These are phyloP conservation scores for Globisporangium ultimum DNA, from an alignment of 352 stramenopile genomes.

Conservation along the genomic window DNA sequence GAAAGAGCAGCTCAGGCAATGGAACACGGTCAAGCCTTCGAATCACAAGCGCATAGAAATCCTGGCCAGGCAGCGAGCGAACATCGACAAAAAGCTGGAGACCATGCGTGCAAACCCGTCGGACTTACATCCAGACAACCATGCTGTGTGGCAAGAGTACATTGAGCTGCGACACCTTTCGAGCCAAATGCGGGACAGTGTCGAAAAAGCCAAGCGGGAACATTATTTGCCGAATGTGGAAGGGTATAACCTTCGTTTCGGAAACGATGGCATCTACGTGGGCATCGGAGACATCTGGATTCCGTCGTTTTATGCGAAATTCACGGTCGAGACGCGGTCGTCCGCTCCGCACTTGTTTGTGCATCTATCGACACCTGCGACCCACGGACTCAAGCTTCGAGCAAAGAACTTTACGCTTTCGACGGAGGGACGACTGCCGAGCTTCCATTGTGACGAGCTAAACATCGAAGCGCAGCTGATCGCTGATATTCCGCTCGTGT, in stretches of 20 bases:
- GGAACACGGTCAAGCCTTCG: slow-evolving; percentile 50
- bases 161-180: slow-evolving; percentile 64
- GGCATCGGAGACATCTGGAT: slow-evolving; percentile 74
- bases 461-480: slow-evolving; percentile 72
- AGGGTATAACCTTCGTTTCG: slow-evolving; percentile 56
- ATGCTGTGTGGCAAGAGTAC: slow-evolving; percentile 55
- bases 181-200: slow-evolving; percentile 47
- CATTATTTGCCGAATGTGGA: slow-evolving; percentile 66
- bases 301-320: slow-evolving; percentile 67
- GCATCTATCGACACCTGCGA: slow-evolving; percentile 54
- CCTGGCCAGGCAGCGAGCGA: slow-evolving; percentile 47
- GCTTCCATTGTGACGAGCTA: slow-evolving; percentile 74
- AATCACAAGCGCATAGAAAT: slow-evolving; percentile 72
- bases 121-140: slow-evolving; percentile 48
- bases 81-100: slow-evolving; percentile 57
- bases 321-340: slow-evolving; percentile 63
- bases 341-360: slow-evolving; percentile 57
- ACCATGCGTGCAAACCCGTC: slow-evolving; percentile 40
- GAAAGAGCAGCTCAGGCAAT: slow-evolving; percentile 46
- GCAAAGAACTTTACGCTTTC: slow-evolving; percentile 62
- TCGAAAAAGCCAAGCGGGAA: slow-evolving; percentile 68
- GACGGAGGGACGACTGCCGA: slow-evolving; percentile 61
- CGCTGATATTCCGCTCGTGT: slow-evolving; percentile 60
- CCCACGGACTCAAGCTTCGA: slow-evolving; percentile 56
- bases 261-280: slow-evolving; percentile 67